Evolutionary conservation across 2,329 filamentous ascomycete species (phyloP).

Genomic region (Verticillium longisporum): DNA sequence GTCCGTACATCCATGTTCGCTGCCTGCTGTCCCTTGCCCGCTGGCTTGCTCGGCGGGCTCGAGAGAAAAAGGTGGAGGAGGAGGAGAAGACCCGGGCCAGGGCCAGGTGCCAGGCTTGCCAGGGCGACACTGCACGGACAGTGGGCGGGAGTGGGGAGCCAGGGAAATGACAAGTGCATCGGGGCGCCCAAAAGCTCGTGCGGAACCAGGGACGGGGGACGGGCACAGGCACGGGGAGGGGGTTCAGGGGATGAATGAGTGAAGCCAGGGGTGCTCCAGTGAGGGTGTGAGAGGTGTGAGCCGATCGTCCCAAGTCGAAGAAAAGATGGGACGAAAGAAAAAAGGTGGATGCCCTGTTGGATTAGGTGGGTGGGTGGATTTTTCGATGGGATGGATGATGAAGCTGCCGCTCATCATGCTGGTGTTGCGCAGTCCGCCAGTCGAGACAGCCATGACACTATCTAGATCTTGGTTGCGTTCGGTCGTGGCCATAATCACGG

Average conservation of each 20-base stretch:
- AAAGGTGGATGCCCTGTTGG: not conserved
- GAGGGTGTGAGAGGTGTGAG: not conserved
- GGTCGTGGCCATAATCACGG: too few species aligned
- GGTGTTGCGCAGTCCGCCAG: not conserved
- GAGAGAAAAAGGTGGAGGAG: not conserved
- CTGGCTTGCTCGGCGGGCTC: not conserved
- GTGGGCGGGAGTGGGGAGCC: slow-evolving; percentile 1
- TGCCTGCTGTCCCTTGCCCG: not conserved
- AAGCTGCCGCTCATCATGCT: not conserved
- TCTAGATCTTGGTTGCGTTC: too few species aligned
- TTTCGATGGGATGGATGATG: not conserved
- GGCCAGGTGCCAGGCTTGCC: not conserved
- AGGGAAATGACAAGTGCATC: slow-evolving; percentile 3
- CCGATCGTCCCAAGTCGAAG: not conserved
- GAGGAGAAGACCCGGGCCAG: not conserved
- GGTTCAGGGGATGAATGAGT: not conserved
- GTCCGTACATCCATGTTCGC: not conserved
- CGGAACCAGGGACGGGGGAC: slow-evolving; percentile 1
- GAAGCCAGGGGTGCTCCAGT: not conserved
- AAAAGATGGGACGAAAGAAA: not conserved
- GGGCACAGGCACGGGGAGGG: not conserved
- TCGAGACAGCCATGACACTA: too few species aligned
- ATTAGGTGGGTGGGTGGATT: not conserved
- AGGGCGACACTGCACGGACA: not conserved
- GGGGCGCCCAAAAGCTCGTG: slow-evolving; percentile 1